Conservation (phyloP, 2,329 filamentous ascomycete genomes). For the Talaromyces piceae region DNA sequence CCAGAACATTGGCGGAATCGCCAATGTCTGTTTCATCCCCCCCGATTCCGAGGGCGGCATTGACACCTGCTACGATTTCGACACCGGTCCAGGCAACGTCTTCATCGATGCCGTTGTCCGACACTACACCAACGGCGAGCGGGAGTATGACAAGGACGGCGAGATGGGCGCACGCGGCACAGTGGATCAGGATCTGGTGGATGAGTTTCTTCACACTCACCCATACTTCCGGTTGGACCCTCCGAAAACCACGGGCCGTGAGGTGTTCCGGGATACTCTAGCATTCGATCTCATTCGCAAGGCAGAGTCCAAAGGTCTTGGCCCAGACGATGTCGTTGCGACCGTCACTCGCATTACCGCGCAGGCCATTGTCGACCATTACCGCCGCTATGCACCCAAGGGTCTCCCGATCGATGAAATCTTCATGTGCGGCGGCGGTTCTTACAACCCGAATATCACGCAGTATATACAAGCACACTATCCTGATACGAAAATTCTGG, state of each 20-base stretch:
- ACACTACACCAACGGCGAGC: constrained; percentile 45
- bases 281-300: constrained; percentile 47
- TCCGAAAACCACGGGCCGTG: constrained; percentile 53
- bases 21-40: constrained; percentile 55
- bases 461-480: constrained; percentile 45
- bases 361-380: constrained; percentile 49
- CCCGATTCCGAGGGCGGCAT: constrained; percentile 34
- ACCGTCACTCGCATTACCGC: constrained; percentile 54
- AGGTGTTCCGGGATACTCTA: constrained; percentile 53
- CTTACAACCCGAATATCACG: constrained; percentile 52
- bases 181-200: constrained; percentile 46
- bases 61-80: constrained; percentile 43
- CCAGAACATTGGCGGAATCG: constrained; percentile 56
- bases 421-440: constrained; percentile 55
- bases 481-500: constrained; percentile 44
- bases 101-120: constrained; percentile 52
- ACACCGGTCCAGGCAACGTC: constrained; percentile 50
- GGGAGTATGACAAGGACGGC: constrained; percentile 47
- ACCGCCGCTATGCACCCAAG: constrained; percentile 42
- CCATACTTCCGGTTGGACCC: constrained; percentile 46
- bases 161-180: constrained; percentile 42
- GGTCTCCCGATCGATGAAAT: constrained; percentile 46
- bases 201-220: constrained; percentile 41
- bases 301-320: constrained; percentile 39
- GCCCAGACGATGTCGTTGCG: constrained; percentile 48